Evolutionary conservation across 1,139 yeast species (phyloP), one percentile per base, ranked within the genome.

Genomic region (Yamadazyma atlantica): DNA sequence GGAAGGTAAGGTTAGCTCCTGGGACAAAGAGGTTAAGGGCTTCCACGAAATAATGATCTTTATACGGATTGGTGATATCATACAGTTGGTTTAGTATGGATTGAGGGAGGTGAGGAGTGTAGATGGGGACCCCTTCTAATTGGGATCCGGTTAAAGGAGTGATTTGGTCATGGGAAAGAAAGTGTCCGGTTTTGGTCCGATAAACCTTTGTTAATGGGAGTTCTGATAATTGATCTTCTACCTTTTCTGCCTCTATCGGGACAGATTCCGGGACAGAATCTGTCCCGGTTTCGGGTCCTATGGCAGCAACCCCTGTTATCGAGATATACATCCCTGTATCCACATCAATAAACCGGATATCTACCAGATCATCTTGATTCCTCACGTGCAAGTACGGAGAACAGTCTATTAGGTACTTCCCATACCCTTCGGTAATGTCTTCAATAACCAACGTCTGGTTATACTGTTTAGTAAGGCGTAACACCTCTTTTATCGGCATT

Each of bases 291-390:
- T n/a, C n/a, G n/a, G n/a, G n/a, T n/a, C n/a, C n/a, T n/a, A n/a
- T n/a, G n/a, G n/a, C 48, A 2, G 75, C 72, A 13, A 73, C 50
- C 26, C 76, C 84, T 1, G 83, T 78, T 26, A 79, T 75, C 58
- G 87, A 95, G 40, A 87, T 75, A 53, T 82, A 86, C 35, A 82
- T 58, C 0, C 95, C 96, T 6, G 86, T 75, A 43, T 82, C 85
- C 6, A 81, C 65, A 58, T 87, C 95, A 42, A 86, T 78, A 53
- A 86, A 84, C 42, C 95, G 71, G 1, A 90, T 95, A 64, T 86
- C 96, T 43, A 86, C 79, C 55, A 85, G 86, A 19, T 55, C 53
- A 2, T 68, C 69, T 37, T 63, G 64, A 66, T 39, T 57, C 53
- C 9, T 48, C 54, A 36, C 75, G 49, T 64, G 57, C 19, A 69